Evolutionary conservation across 1,284 basidiomycete genomes (phyloP).

Genomic region (Cryptococcus neoformans): DNA sequence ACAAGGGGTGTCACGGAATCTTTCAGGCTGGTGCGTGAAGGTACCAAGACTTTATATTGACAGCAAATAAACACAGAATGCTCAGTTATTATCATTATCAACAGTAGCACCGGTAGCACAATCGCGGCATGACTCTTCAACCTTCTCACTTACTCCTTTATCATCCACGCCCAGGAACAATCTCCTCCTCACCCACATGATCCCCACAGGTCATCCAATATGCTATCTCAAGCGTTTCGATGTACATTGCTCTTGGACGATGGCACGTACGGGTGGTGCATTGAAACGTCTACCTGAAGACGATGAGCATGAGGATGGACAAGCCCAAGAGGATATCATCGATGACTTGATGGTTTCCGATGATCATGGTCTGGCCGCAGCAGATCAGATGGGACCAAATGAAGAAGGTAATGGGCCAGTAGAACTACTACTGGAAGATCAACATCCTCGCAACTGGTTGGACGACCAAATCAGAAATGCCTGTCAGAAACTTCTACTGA

Average conservation of each 20-base stretch:
- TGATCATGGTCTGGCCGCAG: background rate
- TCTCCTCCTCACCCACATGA: background rate
- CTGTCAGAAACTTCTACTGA: background rate
- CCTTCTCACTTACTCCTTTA: background rate
- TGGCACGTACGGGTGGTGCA: background rate
- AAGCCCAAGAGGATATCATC: constrained; percentile 1
- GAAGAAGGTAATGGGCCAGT: background rate
- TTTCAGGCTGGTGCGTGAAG: background rate
- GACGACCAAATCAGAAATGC: background rate
- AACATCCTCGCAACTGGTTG: background rate
- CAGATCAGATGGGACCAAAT: background rate
- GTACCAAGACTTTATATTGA: background rate
- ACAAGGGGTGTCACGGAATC: background rate
- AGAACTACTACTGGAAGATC: background rate
- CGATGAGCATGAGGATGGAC: background rate
- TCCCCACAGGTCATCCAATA: constrained; percentile 7
- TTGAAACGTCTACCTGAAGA: background rate
- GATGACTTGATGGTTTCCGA: background rate
- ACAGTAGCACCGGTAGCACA: background rate
- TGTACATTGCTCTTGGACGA: constrained; percentile 3
- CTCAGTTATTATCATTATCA: background rate
- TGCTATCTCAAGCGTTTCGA: constrained; percentile 5
- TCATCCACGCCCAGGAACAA: constrained; percentile 1
- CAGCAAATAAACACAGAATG: background rate
- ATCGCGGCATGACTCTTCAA: background rate